These are phyloP conservation scores for Pelargonium nanum DNA, from an alignment of 345 rosid genomes.

Conservation along the genomic window DNA sequence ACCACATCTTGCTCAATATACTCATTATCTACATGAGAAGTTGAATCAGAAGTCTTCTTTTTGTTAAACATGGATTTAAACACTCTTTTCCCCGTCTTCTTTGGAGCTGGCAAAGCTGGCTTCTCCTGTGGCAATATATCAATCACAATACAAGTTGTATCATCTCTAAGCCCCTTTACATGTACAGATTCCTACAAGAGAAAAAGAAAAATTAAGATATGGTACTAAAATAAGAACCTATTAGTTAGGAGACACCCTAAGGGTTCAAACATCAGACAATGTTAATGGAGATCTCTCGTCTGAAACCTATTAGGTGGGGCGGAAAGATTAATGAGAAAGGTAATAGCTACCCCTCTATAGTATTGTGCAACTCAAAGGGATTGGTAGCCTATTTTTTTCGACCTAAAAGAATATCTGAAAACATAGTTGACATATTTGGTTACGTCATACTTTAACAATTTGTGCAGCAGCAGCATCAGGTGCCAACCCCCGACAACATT, in stretches of 20 bases:
- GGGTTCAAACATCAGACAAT: not conserved
- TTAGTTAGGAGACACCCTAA: not conserved
- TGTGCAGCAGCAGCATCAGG: slow-evolving; percentile 86
- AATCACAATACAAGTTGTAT: slow-evolving; percentile 93
- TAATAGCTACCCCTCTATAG: no score
- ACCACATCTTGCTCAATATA: slow-evolving; percentile 67
- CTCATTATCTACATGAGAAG: slow-evolving; percentile 60
- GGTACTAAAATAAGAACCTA: slow-evolving; percentile 2
- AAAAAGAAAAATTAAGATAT: slow-evolving; percentile 11
- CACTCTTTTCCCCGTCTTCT: slow-evolving; percentile 72
- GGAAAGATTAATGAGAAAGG: no score
- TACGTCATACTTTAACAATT: slow-evolving; percentile 65
- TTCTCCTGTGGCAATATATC: slow-evolving; percentile 81
- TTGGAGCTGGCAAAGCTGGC: slow-evolving; percentile 57
- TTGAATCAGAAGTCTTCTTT: slow-evolving; percentile 57
- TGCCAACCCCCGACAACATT: slow-evolving; percentile 84
- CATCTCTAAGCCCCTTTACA: slow-evolving; percentile 86
- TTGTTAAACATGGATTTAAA: slow-evolving; percentile 86
- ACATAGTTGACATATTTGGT: not conserved
- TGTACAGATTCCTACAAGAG: slow-evolving; percentile 70
- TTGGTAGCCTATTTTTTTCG: no score
- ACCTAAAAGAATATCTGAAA: no score
- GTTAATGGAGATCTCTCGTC: not conserved
- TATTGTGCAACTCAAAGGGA: no score
- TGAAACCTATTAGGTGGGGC: not conserved